Base-by-base conservation (phyloP, 371 early-diverging fungal species). In the Rhizopus sp. region DNA sequence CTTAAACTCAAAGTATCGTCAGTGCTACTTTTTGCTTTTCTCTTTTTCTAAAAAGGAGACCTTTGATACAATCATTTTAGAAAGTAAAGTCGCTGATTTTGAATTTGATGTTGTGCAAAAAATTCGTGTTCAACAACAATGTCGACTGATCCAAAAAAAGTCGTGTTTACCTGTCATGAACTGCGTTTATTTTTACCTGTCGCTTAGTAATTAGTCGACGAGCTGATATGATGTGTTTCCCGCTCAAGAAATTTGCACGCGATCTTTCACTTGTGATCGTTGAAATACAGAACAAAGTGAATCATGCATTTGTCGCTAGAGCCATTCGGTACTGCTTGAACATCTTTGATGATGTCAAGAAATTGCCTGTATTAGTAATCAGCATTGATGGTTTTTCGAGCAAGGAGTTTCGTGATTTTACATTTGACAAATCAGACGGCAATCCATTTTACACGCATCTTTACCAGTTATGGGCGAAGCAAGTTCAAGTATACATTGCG, bases 261-360 rank as follows among this genome's bases (percentile, higher is more conserved):
- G 35, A 60, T 41, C 54, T 53, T 49, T 39, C 54, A 31, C 50
- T 49, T 40, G 49, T 53, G 49, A 53, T 60, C 6, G 50, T 62
- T 29, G 59, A 59, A 34, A 41, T 60, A 9, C 53, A 60, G 23
- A 48, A 53, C 8, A 59, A 47, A 38, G 35, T 60, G 13, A 29
- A 30, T 17, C 16, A 60, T 32, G 41, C 13, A 12, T 60, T 53
- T 53, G 16, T 60, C 35, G 50, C 23, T 10, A 38, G 54, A 47
- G 38, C 16, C 10, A 53, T 60, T 29, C 34, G 34, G 0, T 49
- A 54, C 49, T 53, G 7, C 7, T 41, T 60, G 40, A 49, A 53
- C 13, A 32, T 34, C 0, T 53, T 60, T 32, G 59, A 52, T 47
- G 39, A 44, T 16, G 17, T 31, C 8, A 41, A 41, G 5, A 4